Evolutionary conservation across 768 basidiomycete species (phyloP).

Genomic region (Amanita phalloides): DNA sequence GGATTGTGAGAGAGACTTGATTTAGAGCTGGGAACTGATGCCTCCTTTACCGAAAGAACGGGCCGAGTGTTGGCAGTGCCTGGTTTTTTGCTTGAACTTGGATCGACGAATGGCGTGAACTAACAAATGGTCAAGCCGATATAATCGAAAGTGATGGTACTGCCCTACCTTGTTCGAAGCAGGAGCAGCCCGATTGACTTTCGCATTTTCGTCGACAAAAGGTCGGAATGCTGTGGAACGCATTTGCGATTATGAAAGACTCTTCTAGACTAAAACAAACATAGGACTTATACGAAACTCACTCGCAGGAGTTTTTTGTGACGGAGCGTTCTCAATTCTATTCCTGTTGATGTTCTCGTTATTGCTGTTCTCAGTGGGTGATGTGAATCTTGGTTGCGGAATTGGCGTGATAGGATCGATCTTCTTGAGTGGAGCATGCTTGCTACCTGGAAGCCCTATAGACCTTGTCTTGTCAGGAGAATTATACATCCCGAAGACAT

Average conservation of each 20-base stretch:
- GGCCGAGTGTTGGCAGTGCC: conserved; percentile 23
- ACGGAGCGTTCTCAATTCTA: conserved; percentile 31
- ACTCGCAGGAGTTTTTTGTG: conserved; percentile 29
- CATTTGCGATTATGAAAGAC: conserved; percentile 9
- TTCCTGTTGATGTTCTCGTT: conserved; percentile 8
- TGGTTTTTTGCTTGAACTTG: conserved; percentile 35
- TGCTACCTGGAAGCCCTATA: conserved; percentile 46
- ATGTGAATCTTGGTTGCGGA: conserved; percentile 22
- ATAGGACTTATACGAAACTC: conserved; percentile 3
- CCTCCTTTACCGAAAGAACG: conserved; percentile 44
- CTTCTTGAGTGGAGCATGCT: conserved; percentile 61
- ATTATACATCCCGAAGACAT: conserved; percentile 96
- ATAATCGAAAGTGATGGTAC: neutral
- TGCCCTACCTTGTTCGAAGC: conserved; percentile 25
- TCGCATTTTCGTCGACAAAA: conserved; percentile 53
- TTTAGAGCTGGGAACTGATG: conserved; percentile 17
- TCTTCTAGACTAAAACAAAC: conserved; percentile 3
- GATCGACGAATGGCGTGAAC: conserved; percentile 62
- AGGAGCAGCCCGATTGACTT: conserved; percentile 33
- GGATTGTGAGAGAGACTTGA: conserved; percentile 8
- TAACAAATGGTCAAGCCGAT: conserved; percentile 13
- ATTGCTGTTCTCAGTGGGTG: conserved; percentile 1
- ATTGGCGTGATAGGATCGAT: conserved; percentile 48
- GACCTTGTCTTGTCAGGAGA: conserved; percentile 71
- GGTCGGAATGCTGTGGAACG: conserved; percentile 46